phyloP scores from a whole-genome alignment of 2,329 filamentous ascomycete species.

The Fusarium sacchari region DNA sequence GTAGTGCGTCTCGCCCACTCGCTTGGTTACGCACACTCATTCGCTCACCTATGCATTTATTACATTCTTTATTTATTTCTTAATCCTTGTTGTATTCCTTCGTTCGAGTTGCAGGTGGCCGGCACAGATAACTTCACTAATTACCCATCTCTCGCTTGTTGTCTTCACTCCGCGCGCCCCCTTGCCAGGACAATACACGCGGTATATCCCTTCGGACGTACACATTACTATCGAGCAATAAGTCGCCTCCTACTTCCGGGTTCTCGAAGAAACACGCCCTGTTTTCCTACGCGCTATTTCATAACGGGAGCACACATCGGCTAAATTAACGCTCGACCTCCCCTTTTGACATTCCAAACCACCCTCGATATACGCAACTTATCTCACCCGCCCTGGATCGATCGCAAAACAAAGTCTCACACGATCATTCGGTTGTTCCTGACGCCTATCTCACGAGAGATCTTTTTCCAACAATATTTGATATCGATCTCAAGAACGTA shows the following conservation, averaged over 20 bases:
- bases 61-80: slow-evolving; percentile 32
- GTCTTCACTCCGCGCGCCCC: slow-evolving; percentile 18
- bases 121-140: slow-evolving; percentile 19
- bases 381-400: slow-evolving; percentile 14
- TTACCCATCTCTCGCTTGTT: slow-evolving; percentile 28
- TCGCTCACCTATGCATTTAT: slow-evolving; percentile 24
- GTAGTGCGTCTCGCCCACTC: slow-evolving; percentile 40
- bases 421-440: not conserved
- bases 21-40: slow-evolving; percentile 36
- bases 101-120: not conserved
- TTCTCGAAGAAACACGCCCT: not conserved
- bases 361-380: slow-evolving; percentile 11
- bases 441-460: not conserved
- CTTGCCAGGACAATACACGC: slow-evolving; percentile 31
- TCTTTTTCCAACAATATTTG: not conserved
- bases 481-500: not conserved
- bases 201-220: slow-evolving; percentile 22
- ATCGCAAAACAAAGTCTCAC: not conserved
- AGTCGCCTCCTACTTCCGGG: not conserved
- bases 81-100: slow-evolving; percentile 19
- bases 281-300: slow-evolving; percentile 11
- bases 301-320: not conserved
- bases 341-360: slow-evolving; percentile 30
- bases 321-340: slow-evolving; percentile 6
- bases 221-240: not conserved